Percentiles rank a stretch among this genome's conserved stretches.
Evolutionary conservation across 768 basidiomycete genomes (phyloP).

Genomic region (Lactarius pseudohatsudake): DNA sequence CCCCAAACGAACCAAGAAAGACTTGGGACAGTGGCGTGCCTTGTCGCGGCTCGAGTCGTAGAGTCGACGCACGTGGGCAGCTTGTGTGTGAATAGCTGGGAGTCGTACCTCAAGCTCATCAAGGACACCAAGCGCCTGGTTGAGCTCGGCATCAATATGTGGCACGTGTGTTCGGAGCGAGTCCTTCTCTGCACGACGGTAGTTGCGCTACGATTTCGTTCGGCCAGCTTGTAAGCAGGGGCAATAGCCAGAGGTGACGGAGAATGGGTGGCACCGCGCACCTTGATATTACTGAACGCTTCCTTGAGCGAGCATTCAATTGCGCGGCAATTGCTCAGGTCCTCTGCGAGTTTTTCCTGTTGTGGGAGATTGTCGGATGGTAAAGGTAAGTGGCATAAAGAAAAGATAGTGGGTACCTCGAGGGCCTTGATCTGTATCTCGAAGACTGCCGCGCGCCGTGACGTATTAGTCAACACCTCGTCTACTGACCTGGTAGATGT

Average conservation of each 20-base stretch:
- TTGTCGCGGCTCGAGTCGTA: slow-evolving; percentile 73
- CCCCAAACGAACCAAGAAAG: background rate
- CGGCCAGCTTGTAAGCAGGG: slow-evolving; percentile 5
- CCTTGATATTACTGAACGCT: slow-evolving; percentile 59
- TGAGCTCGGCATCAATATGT: slow-evolving; percentile 58
- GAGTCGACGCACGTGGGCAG: slow-evolving; percentile 57
- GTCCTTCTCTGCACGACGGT: slow-evolving; percentile 54
- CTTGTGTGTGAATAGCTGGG: slow-evolving; percentile 60
- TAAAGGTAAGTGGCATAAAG: background rate
- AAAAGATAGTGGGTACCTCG: slow-evolving; percentile 3
- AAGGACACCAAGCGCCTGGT: slow-evolving; percentile 58
- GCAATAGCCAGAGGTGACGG: background rate
- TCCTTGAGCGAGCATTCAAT: slow-evolving; percentile 71
- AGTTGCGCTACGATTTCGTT: slow-evolving; percentile 48
- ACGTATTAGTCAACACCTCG: slow-evolving; percentile 5
- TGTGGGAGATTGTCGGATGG: background rate
- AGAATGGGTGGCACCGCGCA: slow-evolving; percentile 35
- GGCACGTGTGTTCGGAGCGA: slow-evolving; percentile 62
- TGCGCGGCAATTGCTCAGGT: slow-evolving; percentile 71
- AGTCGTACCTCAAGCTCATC: slow-evolving; percentile 56
- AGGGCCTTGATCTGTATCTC: slow-evolving; percentile 23
- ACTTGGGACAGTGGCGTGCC: slow-evolving; percentile 38
- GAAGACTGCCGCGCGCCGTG: slow-evolving; percentile 16
- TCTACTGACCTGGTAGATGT: slow-evolving; percentile 1
- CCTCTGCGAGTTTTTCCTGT: slow-evolving; percentile 65